A percentile compares a stretch with the other conserved stretches of the same genome.
Evolutionary conservation across 257 asterid species (phyloP).

Genomic region (Nicotiana noctiflora): DNA sequence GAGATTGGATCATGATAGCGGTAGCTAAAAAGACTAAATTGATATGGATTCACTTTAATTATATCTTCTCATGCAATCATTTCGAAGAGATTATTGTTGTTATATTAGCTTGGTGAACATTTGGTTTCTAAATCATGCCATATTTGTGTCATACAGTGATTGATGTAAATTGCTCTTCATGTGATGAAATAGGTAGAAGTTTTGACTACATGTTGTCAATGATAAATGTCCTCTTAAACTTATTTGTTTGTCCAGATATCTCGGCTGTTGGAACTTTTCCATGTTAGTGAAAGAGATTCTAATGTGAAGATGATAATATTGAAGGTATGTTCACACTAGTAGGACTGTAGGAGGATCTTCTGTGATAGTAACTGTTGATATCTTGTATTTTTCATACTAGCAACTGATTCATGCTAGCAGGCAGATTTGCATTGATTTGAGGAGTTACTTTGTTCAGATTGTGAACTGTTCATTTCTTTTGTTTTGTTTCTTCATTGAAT

Average conservation of each 20-base stretch:
- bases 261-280: conserved; percentile 62
- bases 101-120: neutral
- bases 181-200: neutral
- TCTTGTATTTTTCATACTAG: neutral
- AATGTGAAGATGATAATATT: conserved; percentile 59
- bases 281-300: conserved; percentile 44
- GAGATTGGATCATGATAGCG: neutral
- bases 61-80: neutral
- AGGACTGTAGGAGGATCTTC: neutral
- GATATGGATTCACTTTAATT: neutral
- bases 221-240: neutral
- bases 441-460: neutral
- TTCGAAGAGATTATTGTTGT: neutral
- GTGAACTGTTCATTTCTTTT: neutral
- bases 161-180: conserved; percentile 2
- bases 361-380: neutral
- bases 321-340: conserved; percentile 44
- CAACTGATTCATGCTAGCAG: neutral
- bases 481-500: neutral
- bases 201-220: neutral
- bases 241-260: conserved; percentile 44
- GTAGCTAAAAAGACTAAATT: neutral
- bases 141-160: neutral
- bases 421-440: neutral
- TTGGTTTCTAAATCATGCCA: neutral